Percentiles rank a stretch among this genome's conserved stretches.
phyloP scores from a whole-genome alignment of 73 alveolate species.

The Stentor roeselii region DNA sequence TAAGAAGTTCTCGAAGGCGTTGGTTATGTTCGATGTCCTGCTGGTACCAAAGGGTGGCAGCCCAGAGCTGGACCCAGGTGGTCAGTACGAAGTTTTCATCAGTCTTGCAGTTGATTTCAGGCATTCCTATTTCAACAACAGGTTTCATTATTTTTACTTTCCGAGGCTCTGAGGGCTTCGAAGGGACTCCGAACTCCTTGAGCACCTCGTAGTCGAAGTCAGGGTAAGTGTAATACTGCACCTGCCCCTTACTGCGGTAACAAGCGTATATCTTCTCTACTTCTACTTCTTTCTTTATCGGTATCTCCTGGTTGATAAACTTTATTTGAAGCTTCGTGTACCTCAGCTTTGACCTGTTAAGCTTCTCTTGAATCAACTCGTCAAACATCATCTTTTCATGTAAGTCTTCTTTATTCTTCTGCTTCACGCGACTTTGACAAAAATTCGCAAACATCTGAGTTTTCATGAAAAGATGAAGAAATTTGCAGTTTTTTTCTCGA shows the following conservation, averaged over 20 bases:
- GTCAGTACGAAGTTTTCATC: not conserved
- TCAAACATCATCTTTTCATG: not conserved
- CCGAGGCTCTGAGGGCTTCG: not conserved
- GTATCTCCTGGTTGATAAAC: not conserved
- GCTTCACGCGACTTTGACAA: not conserved
- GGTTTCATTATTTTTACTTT: not conserved
- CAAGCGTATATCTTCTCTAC: not conserved
- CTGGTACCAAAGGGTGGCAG: slow-evolving; percentile 21
- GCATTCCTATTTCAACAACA: not conserved
- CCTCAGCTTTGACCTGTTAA: slow-evolving; percentile 10
- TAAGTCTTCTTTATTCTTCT: not conserved
- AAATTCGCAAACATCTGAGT: slow-evolving; percentile 5
- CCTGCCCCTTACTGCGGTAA: not conserved
- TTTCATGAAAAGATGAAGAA: not conserved
- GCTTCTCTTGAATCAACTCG: not conserved
- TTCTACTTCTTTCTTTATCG: not conserved
- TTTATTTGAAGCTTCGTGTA: not conserved
- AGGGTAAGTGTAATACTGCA: not conserved
- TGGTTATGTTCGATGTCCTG: not conserved
- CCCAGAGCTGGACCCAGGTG: slow-evolving; percentile 17
- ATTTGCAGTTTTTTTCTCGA: not conserved
- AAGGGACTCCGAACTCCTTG: not conserved
- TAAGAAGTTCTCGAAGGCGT: not conserved
- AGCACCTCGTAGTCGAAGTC: not conserved
- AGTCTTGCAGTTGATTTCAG: not conserved